A percentile compares a stretch with the other conserved stretches of the same genome.
Conservation (phyloP, 192 early-diverging fungal genomes). For the Funneliformis geosporum region DNA sequence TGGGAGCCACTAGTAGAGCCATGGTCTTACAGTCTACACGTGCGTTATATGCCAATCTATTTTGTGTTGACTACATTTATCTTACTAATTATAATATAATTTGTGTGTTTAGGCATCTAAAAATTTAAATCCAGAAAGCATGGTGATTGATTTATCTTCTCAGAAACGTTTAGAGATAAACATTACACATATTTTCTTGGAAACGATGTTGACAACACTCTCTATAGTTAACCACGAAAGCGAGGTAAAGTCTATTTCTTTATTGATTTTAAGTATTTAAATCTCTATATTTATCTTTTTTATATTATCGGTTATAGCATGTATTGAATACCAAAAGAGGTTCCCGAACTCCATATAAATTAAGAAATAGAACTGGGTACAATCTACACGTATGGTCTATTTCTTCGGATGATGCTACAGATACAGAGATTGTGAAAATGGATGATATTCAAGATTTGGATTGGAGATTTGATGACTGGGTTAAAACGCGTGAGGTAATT, state of each 20-base stretch:
- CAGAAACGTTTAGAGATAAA: slow-evolving; percentile 81
- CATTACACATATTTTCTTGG: slow-evolving; percentile 79
- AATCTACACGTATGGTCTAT: slow-evolving; percentile 87
- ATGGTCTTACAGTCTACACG: slow-evolving; percentile 70
- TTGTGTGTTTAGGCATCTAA: slow-evolving; percentile 36
- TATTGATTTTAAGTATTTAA: background rate
- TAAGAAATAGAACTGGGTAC: slow-evolving; percentile 92
- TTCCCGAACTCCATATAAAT: slow-evolving; percentile 68
- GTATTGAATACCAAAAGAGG: slow-evolving; percentile 39
- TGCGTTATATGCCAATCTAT: slow-evolving; percentile 24
- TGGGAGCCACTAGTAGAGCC: slow-evolving; percentile 98
- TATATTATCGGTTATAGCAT: slow-evolving; percentile 26
- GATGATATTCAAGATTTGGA: slow-evolving; percentile 72
- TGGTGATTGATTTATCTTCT: slow-evolving; percentile 67
- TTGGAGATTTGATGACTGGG: slow-evolving; percentile 99
- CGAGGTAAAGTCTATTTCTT: slow-evolving; percentile 18
- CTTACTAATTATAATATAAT: background rate
- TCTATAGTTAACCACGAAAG: slow-evolving; percentile 51
- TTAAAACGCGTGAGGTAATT: slow-evolving; percentile 80
- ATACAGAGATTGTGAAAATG: slow-evolving; percentile 70
- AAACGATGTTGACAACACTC: slow-evolving; percentile 63
- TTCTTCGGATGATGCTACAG: slow-evolving; percentile 55
- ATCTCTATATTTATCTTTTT: background rate
- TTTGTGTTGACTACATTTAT: background rate
- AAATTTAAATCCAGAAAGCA: slow-evolving; percentile 40